Conservation (phyloP, 305 asterid genomes). For the Solanum chacoense region DNA sequence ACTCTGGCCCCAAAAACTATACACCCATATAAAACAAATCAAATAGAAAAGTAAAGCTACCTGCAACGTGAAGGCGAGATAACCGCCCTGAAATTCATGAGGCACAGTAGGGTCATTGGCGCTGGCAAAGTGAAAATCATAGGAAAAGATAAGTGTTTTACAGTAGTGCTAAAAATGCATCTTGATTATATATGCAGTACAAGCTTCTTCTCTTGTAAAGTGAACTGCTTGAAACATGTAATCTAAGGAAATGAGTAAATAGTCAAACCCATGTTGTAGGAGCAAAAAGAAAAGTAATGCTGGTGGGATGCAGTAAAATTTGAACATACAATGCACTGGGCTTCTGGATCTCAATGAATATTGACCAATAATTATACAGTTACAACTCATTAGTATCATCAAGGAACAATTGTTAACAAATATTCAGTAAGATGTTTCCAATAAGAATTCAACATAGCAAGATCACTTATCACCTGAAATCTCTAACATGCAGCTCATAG, state of each 20-base stretch:
- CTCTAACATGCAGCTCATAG: conserved; percentile 92
- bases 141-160: neutral
- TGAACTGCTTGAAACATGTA: neutral
- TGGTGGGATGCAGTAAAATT: neutral
- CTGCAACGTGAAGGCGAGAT: conserved; percentile 69
- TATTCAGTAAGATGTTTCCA: neutral
- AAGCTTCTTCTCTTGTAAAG: neutral
- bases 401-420: neutral
- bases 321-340: neutral
- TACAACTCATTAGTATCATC: neutral
- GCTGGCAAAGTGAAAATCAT: conserved; percentile 29
- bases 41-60: conserved; percentile 25
- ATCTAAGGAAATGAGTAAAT: neutral
- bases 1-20: neutral
- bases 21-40: neutral
- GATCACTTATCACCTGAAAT: conserved; percentile 61
- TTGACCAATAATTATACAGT: neutral
- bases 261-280: neutral
- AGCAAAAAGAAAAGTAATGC: neutral
- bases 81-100: conserved; percentile 75
- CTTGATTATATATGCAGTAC: neutral
- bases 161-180: neutral
- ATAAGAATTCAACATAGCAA: neutral
- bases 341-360: neutral
- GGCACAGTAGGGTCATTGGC: conserved; percentile 64